Base-by-base conservation (phyloP, 2,329 filamentous ascomycete genomes). In the Aspergillus spinulosporus region DNA sequence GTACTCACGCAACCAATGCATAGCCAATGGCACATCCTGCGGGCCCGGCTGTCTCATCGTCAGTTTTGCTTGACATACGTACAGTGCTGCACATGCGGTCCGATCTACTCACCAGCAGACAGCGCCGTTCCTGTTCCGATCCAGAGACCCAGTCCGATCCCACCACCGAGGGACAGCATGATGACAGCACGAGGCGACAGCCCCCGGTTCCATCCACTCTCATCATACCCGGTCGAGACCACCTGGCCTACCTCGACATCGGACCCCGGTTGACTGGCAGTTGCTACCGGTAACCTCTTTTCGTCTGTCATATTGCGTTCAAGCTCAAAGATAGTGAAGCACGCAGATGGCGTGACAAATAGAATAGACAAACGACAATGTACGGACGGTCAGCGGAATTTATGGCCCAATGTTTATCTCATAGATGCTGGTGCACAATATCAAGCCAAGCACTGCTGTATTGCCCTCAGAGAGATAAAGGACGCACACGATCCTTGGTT, bases 81-180 rank as follows among this genome's bases (percentile, higher is more conserved):
- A 28, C 4, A 5, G 26, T 28, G 26, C 4, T 28, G 26, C 26
- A 28, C 4, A 28, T 28, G 26, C 4, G 26, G 26, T 4, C 26
- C 26, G 26, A 28, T 28, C 26, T 28, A 43, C 61, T 47, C 59
- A 69, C 67, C 68, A 60, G 66, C 67, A 15, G 64, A 62, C 31
- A 74, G 51, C 2, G 71, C 71, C 29, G 68, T 68, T 14, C 71
- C 72, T 4, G 72, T 74, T 14, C 72, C 70, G n/a, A 74, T 66
- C 70, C 70, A 73, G 2, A 51, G 49, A 8, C 49, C 49, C 6
- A 51, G 36, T 5, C 49, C 49, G 12, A 51, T 43, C 1, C 49
- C 49, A 43, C 49, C 49, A 40, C 49, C 49, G 14, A 51, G 49
- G 12, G 49, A 51, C 37, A 51, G 14, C 49, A 51, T 51, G 6